Evolutionary conservation across 306 rosid genomes (phyloP).

Genomic region (Vigna angularis): DNA sequence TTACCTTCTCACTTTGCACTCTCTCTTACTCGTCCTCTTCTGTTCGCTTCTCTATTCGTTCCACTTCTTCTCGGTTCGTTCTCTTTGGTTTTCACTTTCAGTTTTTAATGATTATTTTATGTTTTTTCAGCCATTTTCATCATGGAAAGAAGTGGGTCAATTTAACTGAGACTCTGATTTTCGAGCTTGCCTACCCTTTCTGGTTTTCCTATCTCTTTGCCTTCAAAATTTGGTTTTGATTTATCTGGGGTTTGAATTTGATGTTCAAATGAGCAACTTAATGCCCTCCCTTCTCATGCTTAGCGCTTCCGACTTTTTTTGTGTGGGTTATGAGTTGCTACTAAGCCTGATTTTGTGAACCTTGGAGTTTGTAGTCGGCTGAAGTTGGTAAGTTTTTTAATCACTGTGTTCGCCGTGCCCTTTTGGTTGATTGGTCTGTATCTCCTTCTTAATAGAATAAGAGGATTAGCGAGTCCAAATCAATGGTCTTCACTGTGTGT

Average conservation of each 20-base stretch:
- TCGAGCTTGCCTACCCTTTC: neutral
- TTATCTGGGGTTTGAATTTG: neutral
- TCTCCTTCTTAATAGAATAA: neutral
- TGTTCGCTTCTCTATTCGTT: slow-evolving; percentile 41
- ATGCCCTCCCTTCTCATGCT: slow-evolving; percentile 6
- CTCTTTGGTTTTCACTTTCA: neutral
- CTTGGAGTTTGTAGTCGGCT: neutral
- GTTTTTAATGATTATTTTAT: neutral
- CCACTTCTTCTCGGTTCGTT: slow-evolving; percentile 48
- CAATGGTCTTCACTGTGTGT: neutral
- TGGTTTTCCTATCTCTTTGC: neutral
- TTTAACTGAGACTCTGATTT: slow-evolving; percentile 16
- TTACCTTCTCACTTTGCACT: slow-evolving; percentile 34
- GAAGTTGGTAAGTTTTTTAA: neutral
- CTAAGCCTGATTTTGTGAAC: slow-evolving; percentile 1
- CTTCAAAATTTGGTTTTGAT: slow-evolving; percentile 25
- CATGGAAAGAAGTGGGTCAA: neutral
- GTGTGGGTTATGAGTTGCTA: neutral
- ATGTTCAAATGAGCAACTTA: neutral
- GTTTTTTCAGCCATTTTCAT: neutral
- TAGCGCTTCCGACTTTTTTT: neutral
- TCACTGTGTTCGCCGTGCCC: neutral
- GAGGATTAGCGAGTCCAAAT: neutral
- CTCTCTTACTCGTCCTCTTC: slow-evolving; percentile 36
- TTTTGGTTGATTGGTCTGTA: neutral